A percentile compares a stretch with the other conserved stretches of the same genome.
These are phyloP conservation scores for Exophiala calicioides DNA, from an alignment of 2,329 filamentous ascomycete genomes.

Conservation along the genomic window DNA sequence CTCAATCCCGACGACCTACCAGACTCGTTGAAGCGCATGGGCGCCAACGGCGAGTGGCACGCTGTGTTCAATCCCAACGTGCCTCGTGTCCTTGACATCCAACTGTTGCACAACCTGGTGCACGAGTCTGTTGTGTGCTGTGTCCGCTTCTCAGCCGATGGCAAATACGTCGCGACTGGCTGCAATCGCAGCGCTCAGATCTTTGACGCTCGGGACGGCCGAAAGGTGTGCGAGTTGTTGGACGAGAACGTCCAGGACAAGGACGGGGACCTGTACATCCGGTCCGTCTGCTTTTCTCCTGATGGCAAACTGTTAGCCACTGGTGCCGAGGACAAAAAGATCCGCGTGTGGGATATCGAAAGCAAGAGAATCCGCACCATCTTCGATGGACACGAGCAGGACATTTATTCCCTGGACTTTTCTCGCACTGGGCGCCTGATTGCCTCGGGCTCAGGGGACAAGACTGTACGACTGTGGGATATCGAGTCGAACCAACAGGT, in stretches of 20 bases:
- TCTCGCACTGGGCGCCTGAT: slow-evolving; percentile 91
- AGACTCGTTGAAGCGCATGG: slow-evolving; percentile 82
- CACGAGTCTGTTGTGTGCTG: slow-evolving; percentile 98
- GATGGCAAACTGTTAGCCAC: slow-evolving; percentile 93
- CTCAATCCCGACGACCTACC: slow-evolving; percentile 84
- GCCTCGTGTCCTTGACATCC: slow-evolving; percentile 85
- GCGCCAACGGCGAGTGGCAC: slow-evolving; percentile 76
- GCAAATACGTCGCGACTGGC: slow-evolving; percentile 92
- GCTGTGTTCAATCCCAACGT: slow-evolving; percentile 94
- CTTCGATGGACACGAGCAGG: slow-evolving; percentile 96
- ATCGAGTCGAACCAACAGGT: slow-evolving; percentile 81
- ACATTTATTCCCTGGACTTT: slow-evolving; percentile 97
- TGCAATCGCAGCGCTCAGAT: slow-evolving; percentile 99
- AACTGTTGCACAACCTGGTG: slow-evolving; percentile 85
- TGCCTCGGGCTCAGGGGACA: slow-evolving; percentile 90
- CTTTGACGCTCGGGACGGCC: slow-evolving; percentile 84
- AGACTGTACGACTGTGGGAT: slow-evolving; percentile 95
- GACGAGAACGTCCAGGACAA: slow-evolving; percentile 79
- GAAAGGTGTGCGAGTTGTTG: slow-evolving; percentile 85
- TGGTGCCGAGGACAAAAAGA: slow-evolving; percentile 95
- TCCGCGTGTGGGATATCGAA: slow-evolving; percentile 94
- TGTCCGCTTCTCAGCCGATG: slow-evolving; percentile 93
- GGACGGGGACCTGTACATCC: slow-evolving; percentile 90
- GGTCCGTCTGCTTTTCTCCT: slow-evolving; percentile 97
- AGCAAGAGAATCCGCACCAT: slow-evolving; percentile 82